Base-by-base conservation (phyloP, 2,329 filamentous ascomycete genomes). In the Thielaviopsis cerberus region DNA sequence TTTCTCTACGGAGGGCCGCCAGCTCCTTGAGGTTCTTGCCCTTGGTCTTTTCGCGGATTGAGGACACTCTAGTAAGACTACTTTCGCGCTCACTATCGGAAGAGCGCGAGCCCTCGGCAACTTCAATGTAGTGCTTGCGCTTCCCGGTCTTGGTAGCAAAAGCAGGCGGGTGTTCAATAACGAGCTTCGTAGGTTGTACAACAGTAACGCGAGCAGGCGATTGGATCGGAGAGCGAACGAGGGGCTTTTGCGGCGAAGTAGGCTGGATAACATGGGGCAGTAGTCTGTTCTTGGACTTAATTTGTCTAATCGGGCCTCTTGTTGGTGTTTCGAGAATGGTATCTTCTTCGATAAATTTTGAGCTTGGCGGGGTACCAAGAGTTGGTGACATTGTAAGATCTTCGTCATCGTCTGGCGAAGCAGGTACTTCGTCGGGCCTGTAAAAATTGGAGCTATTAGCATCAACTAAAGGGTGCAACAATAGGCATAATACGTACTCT, bases 331-430 rank as follows among this genome's bases (percentile, higher is more conserved):
- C 59, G 2, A 52, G 27, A 22, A 60, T 34, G 22, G 51, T 54
- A 54, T 80, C 76, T 56, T 76, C 73, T 37, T 81, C 75, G n/a
- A 81, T 74, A 62, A 76, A 79, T 59, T 76, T 73, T 8, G 78
- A 81, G 51, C 79, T 72, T 1, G 79, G 77, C 4, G 80, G 80
- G 3, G 81, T 77, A 0, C 83, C 84, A 51, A 88, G 74, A 59
- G 88, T 83, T 5, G 84, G 83, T 2, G 84, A 86, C 48, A 83
- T 79, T 51, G 73, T 74, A 34, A 73, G 73, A 54, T 74, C 70
- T 51, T 73, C 55, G 74, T 30, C 70, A 22, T 53, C 24, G 11
- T n/a, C 25, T 30, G 45, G 67, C 17, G 56, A 37, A 25, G 53
- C 45, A 24, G 50, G 52, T 23, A 58, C 24, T 22, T 55, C 52